Conservation (phyloP, 257 asterid genomes). For the Plantago elongata region DNA sequence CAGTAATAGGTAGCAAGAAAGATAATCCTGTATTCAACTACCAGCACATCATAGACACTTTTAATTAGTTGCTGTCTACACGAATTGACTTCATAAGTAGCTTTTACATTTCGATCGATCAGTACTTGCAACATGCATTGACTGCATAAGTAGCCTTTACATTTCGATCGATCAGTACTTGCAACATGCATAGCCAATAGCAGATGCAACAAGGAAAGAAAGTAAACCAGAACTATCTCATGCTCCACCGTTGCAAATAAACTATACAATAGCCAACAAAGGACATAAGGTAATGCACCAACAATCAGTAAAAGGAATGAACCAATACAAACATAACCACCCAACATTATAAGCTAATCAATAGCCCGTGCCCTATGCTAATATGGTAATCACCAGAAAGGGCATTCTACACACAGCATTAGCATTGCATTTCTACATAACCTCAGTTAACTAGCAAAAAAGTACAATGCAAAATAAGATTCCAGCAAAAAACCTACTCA, state of each 20-base stretch:
- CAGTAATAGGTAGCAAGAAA: slow-evolving; percentile 2
- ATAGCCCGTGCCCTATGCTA: no score
- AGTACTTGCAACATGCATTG: background rate
- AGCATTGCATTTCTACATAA: no score
- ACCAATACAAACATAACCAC: no score
- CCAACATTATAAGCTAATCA: no score
- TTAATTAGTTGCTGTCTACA: background rate
- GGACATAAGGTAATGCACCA: no score
- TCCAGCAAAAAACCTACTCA: slow-evolving; percentile 8
- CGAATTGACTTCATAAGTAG: background rate
- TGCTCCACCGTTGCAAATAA: no score
- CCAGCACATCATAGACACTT: background rate
- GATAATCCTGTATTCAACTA: no score
- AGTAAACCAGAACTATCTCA: background rate
- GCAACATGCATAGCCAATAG: background rate
- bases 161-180: background rate
- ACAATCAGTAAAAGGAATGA: no score
- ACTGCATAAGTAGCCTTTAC: background rate
- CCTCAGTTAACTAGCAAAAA: slow-evolving; percentile 15
- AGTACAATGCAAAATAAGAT: slow-evolving; percentile 8
- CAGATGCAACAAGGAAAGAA: background rate
- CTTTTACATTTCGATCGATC: no score
- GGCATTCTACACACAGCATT: no score
- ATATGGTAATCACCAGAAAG: no score
- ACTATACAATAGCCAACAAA: no score